Percentiles rank a stretch among this genome's conserved stretches.
Conservation (phyloP, 345 rosid species). For the Bruguiera gymnorhiza region DNA sequence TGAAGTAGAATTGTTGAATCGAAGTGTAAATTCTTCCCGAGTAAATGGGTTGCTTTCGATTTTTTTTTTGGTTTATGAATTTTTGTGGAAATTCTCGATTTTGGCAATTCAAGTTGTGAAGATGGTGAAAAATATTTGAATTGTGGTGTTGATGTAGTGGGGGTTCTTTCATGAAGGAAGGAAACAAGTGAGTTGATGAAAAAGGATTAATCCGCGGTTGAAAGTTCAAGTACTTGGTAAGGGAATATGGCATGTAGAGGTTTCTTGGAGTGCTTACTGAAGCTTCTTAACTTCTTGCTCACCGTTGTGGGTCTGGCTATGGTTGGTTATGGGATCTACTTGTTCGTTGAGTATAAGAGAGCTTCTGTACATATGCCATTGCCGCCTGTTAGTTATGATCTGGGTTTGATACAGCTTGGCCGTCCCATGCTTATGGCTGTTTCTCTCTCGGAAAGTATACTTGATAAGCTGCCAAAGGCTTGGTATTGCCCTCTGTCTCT, state of each 20-base stretch:
- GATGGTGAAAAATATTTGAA: background rate
- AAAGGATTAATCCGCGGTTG: background rate
- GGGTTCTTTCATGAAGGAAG: conserved; percentile 9
- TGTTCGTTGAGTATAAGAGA: conserved; percentile 67
- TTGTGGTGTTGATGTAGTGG: conserved; percentile 3
- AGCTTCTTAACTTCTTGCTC: conserved; percentile 75
- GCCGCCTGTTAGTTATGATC: conserved; percentile 28
- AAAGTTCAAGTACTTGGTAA: background rate
- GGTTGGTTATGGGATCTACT: conserved; percentile 93
- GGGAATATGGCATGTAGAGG: conserved; percentile 75
- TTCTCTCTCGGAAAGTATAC: conserved; percentile 46
- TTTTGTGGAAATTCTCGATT: too few relatives aligned
- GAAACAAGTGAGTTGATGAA: conserved; percentile 9
- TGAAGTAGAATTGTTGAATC: too few relatives aligned
- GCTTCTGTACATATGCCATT: conserved; percentile 31
- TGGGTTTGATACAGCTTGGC: conserved; percentile 51
- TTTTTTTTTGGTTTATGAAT: too few relatives aligned
- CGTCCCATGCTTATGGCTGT: conserved; percentile 82
- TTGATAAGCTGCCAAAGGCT: conserved; percentile 71
- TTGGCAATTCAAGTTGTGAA: too few relatives aligned
- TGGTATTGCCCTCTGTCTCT: conserved; percentile 48
- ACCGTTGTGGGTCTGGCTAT: conserved; percentile 78
- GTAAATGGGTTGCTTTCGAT: too few relatives aligned
- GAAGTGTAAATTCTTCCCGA: too few relatives aligned
- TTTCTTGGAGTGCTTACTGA: conserved; percentile 72